These are phyloP conservation scores for Termitomyces sp. DNA, from an alignment of 768 basidiomycete species.

Conservation along the genomic window DNA sequence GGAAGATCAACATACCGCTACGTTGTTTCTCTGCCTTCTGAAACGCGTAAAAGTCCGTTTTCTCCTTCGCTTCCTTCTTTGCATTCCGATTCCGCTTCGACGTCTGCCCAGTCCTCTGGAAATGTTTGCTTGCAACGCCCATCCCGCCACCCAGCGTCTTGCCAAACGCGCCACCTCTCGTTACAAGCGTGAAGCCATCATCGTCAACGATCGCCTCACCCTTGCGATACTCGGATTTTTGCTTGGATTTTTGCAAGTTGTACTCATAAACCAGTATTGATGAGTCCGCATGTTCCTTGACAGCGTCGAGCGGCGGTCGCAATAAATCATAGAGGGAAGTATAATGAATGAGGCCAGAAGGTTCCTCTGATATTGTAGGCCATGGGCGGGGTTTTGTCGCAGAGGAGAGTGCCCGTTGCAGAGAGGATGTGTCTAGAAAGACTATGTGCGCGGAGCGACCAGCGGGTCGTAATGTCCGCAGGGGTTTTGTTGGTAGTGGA, in stretches of 20 bases:
- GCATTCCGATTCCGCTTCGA: conserved; percentile 35
- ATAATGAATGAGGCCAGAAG: conserved; percentile 75
- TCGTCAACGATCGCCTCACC: conserved; percentile 91
- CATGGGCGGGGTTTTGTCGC: conserved; percentile 56
- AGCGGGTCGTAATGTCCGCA: conserved; percentile 58
- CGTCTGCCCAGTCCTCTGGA: conserved; percentile 60
- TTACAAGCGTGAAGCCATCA: conserved; percentile 93
- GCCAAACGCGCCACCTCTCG: conserved; percentile 88
- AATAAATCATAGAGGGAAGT: conserved; percentile 52
- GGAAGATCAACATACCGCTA: conserved; percentile 48
- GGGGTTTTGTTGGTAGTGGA: conserved; percentile 50
- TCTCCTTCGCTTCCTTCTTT: conserved; percentile 64
- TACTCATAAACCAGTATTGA: conserved; percentile 77
- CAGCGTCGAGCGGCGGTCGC: conserved; percentile 72
- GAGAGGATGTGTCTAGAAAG: conserved; percentile 66
- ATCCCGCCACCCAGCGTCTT: conserved; percentile 82
- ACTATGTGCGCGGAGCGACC: conserved; percentile 71
- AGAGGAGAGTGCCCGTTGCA: conserved; percentile 58
- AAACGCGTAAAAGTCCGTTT: conserved; percentile 83
- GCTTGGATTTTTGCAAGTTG: conserved; percentile 56
- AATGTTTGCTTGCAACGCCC: conserved; percentile 56
- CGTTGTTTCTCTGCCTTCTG: conserved; percentile 89
- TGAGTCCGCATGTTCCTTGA: conserved; percentile 79
- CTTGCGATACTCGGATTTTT: conserved; percentile 65
- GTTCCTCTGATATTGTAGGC: conserved; percentile 53